phyloP scores from a whole-genome alignment of 2,329 filamentous ascomycete species.

The Colletotrichum lupini region DNA sequence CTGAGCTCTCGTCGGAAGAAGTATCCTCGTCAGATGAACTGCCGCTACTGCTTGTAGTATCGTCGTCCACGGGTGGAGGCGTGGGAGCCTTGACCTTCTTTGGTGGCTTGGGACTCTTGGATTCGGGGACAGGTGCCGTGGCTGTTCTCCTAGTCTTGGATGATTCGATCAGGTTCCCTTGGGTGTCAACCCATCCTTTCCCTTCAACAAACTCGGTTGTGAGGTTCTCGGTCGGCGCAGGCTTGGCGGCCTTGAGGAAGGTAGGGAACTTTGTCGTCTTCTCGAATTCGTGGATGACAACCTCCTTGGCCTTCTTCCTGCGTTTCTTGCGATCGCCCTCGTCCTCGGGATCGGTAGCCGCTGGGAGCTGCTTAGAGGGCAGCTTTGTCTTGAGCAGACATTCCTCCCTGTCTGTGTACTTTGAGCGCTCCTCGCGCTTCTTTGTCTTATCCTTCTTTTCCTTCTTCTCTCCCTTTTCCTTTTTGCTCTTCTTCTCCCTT shows the following conservation, averaged over 20 bases:
- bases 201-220: constrained; percentile 78
- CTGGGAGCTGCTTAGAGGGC: constrained; percentile 50
- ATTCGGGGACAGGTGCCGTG: constrained; percentile 39
- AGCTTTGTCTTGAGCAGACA: constrained; percentile 87
- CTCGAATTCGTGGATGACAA: constrained; percentile 88
- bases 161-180: constrained; percentile 79
- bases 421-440: constrained; percentile 73
- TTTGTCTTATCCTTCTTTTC: constrained; percentile 63
- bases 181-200: constrained; percentile 86
- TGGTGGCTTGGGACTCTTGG: constrained; percentile 33
- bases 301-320: constrained; percentile 69
- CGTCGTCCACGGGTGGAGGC: constrained; percentile 41
- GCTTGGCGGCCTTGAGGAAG: constrained; percentile 74
- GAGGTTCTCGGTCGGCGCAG: constrained; percentile 55
- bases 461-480: constrained; percentile 56
- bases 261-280: constrained; percentile 85
- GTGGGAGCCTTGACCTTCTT: constrained; percentile 38
- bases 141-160: constrained; percentile 52
- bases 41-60: constrained; percentile 52
- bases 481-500: constrained; percentile 58
- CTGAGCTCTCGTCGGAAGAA: constrained; percentile 46
- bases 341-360: constrained; percentile 51
- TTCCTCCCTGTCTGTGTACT: constrained; percentile 84
- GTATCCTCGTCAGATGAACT: constrained; percentile 47
- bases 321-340: constrained; percentile 65